These are phyloP conservation scores for Mycena rebaudengoi DNA, from an alignment of 768 basidiomycete genomes.

Conservation along the genomic window DNA sequence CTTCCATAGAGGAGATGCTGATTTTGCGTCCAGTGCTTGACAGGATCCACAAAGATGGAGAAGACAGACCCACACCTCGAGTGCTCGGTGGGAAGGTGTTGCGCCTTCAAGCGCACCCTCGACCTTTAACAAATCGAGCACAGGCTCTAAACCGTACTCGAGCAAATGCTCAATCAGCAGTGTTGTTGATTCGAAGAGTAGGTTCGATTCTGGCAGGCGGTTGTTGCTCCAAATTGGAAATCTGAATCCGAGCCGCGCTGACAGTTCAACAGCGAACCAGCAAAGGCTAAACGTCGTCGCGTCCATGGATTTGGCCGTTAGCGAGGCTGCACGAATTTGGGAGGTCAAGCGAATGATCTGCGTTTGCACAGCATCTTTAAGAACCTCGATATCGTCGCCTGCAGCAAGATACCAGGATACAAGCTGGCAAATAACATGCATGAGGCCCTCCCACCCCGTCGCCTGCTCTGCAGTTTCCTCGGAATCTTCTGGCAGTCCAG, in stretches of 20 bases:
- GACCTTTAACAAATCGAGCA: slow-evolving; percentile 54
- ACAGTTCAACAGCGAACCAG: slow-evolving; percentile 74
- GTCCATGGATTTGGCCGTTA: slow-evolving; percentile 43
- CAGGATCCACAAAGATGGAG: slow-evolving; percentile 69
- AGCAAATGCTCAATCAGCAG: slow-evolving; percentile 62
- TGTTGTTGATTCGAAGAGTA: slow-evolving; percentile 40
- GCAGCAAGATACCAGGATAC: slow-evolving; percentile 54
- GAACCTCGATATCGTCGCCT: slow-evolving; percentile 39
- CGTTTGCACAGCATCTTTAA: slow-evolving; percentile 45
- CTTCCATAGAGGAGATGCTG: slow-evolving; percentile 52
- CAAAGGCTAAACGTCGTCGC: slow-evolving; percentile 52
- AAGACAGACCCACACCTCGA: slow-evolving; percentile 80
- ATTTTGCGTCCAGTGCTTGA: slow-evolving; percentile 18
- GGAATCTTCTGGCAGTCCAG: slow-evolving; percentile 46
- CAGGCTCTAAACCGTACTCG: slow-evolving; percentile 57
- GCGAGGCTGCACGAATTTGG: slow-evolving; percentile 46
- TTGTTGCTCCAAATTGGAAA: slow-evolving; percentile 26
- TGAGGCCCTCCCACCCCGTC: slow-evolving; percentile 49
- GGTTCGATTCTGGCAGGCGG: slow-evolving; percentile 14
- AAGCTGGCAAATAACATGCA: slow-evolving; percentile 52
- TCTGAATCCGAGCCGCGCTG: slow-evolving; percentile 48
- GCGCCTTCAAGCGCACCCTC: slow-evolving; percentile 45
- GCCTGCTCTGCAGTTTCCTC: slow-evolving; percentile 37
- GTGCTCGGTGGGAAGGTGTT: slow-evolving; percentile 50
- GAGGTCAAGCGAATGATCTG: slow-evolving; percentile 48